Evolutionary conservation across 2,329 filamentous ascomycete species (phyloP).

Genomic region (Colletotrichum liriopes): DNA sequence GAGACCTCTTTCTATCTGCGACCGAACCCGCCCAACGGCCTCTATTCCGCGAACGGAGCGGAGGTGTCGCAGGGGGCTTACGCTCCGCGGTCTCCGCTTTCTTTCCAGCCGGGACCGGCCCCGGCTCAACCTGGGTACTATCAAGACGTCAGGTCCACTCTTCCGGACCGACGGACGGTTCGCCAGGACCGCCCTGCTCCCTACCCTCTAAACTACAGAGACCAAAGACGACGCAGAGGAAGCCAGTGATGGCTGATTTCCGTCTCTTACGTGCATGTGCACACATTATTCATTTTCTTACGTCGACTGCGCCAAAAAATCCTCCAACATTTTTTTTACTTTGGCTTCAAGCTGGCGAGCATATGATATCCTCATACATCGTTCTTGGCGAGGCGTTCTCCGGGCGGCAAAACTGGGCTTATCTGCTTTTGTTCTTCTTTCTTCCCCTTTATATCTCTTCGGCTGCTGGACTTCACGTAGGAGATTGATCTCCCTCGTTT

Average conservation of each 20-base stretch:
- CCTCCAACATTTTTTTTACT: neutral
- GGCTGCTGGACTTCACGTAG: slow-evolving; percentile 23
- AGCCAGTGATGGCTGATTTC: slow-evolving; percentile 17
- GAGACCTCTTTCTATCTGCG: slow-evolving; percentile 35
- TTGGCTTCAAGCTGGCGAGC: slow-evolving; percentile 15
- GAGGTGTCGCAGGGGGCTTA: slow-evolving; percentile 35
- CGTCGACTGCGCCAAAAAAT: neutral
- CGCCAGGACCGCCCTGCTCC: slow-evolving; percentile 37
- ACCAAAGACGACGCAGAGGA: slow-evolving; percentile 34
- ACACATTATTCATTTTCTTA: neutral
- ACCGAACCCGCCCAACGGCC: slow-evolving; percentile 23
- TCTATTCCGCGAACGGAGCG: slow-evolving; percentile 25
- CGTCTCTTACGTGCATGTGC: neutral
- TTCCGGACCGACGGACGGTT: slow-evolving; percentile 35
- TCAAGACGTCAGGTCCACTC: slow-evolving; percentile 29
- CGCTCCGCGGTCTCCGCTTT: slow-evolving; percentile 35
- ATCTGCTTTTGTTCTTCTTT: neutral
- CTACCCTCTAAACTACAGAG: slow-evolving; percentile 37
- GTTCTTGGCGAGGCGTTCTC: slow-evolving; percentile 35
- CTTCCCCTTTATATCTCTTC: neutral
- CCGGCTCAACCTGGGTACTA: slow-evolving; percentile 25
- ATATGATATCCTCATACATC: slow-evolving; percentile 19
- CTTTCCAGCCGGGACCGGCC: slow-evolving; percentile 8
- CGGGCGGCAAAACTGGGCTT: neutral
- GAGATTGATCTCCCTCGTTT: neutral